Evolutionary conservation across 805 yeast species (phyloP), one percentile per base, ranked within the genome.

Genomic region (Kodamaea hsintzibuensis): DNA sequence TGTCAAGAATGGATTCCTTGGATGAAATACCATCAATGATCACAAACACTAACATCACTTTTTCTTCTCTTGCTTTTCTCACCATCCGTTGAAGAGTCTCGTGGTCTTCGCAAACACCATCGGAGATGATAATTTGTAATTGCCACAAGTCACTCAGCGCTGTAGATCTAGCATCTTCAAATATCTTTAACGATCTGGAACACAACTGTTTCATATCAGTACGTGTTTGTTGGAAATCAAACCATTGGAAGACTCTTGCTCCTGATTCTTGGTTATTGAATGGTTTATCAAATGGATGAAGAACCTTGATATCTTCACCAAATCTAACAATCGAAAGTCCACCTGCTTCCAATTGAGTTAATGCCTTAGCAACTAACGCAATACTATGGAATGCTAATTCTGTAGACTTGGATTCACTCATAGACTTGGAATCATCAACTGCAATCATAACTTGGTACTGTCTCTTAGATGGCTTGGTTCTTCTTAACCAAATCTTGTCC

Each of bases 361-460:
- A 80, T 0, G 99, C 97, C 69, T 91, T 92, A 2, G 97, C 86
- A 1, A 95, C 98, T 44, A 95, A 78, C 7, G 98, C 93, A 64
- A 95, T 89, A 66, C 96, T 87, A 64, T 95, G 93, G 82, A 91
- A 91, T 0, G 99, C 98, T 55, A 95, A 78, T 60, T 89, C 91
- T 14, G 91, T 93, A 38, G 96, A 86, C 60, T 87, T 84, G 19
- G 97, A 88, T 69, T 93, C 98, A 54, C 92, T 84, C 99, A 95
- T 95, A 1, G 98, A 93, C 69, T 90, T 91, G 30, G 99, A 95
- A 68, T 95, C 97, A 74, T 95, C 99, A 47, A 95, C 88, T 0
- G 99, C 92, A 60, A 95, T 88, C 97, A 96, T 89, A 57, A 95
- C 89, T 75, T 95, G 99, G 70, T 95, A 95, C 68, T 92, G 95